A percentile compares a stretch with the other conserved stretches of the same genome.
Evolutionary conservation across 495 filamentous ascomycete species (phyloP).

Genomic region (Venustampulla echinocandica): DNA sequence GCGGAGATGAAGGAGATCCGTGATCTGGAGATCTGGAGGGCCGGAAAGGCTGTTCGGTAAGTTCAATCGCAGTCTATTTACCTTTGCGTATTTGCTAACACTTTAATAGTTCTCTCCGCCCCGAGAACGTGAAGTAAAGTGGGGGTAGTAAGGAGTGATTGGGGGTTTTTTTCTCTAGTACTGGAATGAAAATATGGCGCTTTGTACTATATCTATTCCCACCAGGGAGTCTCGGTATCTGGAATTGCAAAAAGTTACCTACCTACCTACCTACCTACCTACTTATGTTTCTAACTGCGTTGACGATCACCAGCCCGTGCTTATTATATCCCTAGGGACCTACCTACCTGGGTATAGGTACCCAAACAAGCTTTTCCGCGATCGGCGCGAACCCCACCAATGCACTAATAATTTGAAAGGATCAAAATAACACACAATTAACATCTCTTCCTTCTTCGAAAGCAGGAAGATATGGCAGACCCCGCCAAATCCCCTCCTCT

Average conservation of each 20-base stretch:
- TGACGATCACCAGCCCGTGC: neutral
- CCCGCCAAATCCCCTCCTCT: constrained; percentile 47
- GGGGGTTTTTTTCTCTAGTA: constrained; percentile 8
- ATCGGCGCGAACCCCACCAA: too few species aligned
- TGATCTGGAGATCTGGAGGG: constrained; percentile 95
- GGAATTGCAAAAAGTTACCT: constrained; percentile 23
- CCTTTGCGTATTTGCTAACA: constrained; percentile 19
- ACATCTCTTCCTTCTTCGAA: too few species aligned
- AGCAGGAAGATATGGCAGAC: constrained; percentile 34
- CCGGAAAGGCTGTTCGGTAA: constrained; percentile 90
- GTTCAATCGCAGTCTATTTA: constrained; percentile 18
- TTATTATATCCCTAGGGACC: neutral
- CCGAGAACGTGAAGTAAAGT: constrained; percentile 79
- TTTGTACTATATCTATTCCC: constrained; percentile 23
- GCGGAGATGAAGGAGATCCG: constrained; percentile 94
- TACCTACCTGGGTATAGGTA: too few species aligned
- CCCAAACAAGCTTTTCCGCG: too few species aligned
- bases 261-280: constrained; percentile 4
- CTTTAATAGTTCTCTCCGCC: constrained; percentile 60
- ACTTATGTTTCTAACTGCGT: neutral
- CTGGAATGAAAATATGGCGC: constrained; percentile 14
- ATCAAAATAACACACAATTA: too few species aligned
- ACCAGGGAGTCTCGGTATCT: constrained; percentile 15
- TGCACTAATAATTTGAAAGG: too few species aligned
- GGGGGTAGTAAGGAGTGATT: neutral